Conservation (phyloP, 2,329 filamentous ascomycete species). For the Pseudogymnoascus sp. region DNA sequence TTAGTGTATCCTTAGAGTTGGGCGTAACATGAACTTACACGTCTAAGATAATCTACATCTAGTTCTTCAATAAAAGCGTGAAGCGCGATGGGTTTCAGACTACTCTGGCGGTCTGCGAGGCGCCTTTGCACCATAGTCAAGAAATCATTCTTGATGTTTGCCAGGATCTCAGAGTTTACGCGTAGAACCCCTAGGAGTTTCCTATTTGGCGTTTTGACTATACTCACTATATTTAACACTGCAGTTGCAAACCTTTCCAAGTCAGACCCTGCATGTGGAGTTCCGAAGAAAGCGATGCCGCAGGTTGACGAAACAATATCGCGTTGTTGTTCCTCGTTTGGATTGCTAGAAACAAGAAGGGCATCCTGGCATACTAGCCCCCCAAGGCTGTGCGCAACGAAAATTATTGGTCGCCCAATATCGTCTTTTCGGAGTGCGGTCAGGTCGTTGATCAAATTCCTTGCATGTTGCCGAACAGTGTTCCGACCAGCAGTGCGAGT, state of each 20-base stretch:
- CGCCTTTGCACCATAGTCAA: constrained; percentile 21
- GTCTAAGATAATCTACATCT: constrained; percentile 20
- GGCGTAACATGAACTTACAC: constrained; percentile 1
- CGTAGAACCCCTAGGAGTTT: constrained; percentile 25
- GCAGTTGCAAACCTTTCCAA: constrained; percentile 29
- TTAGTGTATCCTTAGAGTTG: neutral
- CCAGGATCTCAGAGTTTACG: constrained; percentile 24
- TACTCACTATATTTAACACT: constrained; percentile 23
- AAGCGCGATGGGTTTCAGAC: constrained; percentile 20
- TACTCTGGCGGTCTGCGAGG: constrained; percentile 9
- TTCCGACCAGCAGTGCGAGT: neutral
- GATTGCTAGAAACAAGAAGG: constrained; percentile 28
- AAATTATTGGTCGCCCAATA: constrained; percentile 25
- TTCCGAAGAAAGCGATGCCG: constrained; percentile 34
- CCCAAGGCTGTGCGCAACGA: constrained; percentile 35
- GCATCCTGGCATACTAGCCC: constrained; percentile 35
- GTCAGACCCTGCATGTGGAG: constrained; percentile 31
- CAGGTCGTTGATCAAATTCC: neutral
- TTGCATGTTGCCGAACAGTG: neutral
- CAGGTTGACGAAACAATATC: constrained; percentile 23
- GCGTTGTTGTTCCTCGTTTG: constrained; percentile 25
- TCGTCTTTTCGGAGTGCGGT: neutral
- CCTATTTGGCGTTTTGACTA: constrained; percentile 29
- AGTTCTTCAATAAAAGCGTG: constrained; percentile 33
- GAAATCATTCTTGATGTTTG: constrained; percentile 23